phyloP scores from a whole-genome alignment of 306 rosid genomes.

The Bauhinia variegata region DNA sequence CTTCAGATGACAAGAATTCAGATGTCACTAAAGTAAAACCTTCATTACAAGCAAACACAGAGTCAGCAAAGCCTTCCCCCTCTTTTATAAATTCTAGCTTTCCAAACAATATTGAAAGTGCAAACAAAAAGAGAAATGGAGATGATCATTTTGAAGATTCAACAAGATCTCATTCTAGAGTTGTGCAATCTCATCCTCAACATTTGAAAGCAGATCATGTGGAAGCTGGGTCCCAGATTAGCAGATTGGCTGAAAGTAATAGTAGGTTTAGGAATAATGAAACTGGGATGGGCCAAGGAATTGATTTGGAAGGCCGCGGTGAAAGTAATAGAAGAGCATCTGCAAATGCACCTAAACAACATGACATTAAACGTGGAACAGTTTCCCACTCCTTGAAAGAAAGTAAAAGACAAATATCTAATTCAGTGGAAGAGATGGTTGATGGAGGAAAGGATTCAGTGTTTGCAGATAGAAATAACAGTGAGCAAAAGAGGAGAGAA shows the following conservation, averaged over 20 bases:
- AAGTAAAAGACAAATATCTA: slow-evolving; percentile 59
- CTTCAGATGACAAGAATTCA: slow-evolving; percentile 60
- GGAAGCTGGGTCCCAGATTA: slow-evolving; percentile 53
- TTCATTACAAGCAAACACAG: slow-evolving; percentile 52
- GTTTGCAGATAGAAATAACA: slow-evolving; percentile 66
- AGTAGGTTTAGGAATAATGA: slow-evolving; percentile 62
- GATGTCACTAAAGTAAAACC: slow-evolving; percentile 65
- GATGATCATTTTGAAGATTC: slow-evolving; percentile 72
- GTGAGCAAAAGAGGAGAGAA: slow-evolving; percentile 87
- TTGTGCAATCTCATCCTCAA: slow-evolving; percentile 58
- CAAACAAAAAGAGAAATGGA: slow-evolving; percentile 50
- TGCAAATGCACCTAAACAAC: slow-evolving; percentile 50
- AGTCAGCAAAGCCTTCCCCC: slow-evolving; percentile 60
- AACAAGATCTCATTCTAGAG: slow-evolving; percentile 56
- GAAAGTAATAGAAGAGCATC: slow-evolving; percentile 73
- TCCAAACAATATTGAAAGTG: slow-evolving; percentile 60
- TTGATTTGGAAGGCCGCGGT: slow-evolving; percentile 60
- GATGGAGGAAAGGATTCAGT: slow-evolving; percentile 61
- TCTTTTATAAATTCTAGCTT: slow-evolving; percentile 52
- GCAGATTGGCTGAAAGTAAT: slow-evolving; percentile 55
- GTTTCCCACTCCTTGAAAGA: slow-evolving; percentile 55
- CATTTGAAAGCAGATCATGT: slow-evolving; percentile 55
- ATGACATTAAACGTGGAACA: slow-evolving; percentile 54
- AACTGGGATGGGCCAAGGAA: slow-evolving; percentile 51
- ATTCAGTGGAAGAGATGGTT: slow-evolving; percentile 55